Evolutionary conservation across 108 stramenopile species (phyloP).

Genomic region (Epithemia pelagica): DNA sequence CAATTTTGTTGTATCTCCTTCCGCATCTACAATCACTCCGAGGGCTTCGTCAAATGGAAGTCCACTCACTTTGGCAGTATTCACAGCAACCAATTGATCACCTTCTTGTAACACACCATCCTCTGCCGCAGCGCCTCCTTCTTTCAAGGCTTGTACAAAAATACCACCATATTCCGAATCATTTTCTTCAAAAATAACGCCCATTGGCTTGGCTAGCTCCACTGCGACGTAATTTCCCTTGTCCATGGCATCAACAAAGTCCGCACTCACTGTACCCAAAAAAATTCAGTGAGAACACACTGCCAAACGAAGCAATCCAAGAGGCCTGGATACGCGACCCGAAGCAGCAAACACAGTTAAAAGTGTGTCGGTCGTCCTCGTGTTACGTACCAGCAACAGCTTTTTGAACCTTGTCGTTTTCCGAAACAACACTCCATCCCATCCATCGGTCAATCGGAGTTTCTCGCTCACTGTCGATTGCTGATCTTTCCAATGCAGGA

Average conservation of each 20-base stretch:
- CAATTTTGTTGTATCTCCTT: slow-evolving; percentile 43
- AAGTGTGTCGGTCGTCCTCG: too few species aligned
- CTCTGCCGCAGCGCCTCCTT: slow-evolving; percentile 56
- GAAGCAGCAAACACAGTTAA: slow-evolving; percentile 1
- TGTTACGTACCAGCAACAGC: slow-evolving; percentile 19
- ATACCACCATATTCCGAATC: slow-evolving; percentile 78
- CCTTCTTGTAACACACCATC: slow-evolving; percentile 52
- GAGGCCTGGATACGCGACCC: background rate
- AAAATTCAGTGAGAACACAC: too few species aligned
- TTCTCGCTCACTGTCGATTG: slow-evolving; percentile 65
- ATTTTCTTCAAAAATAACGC: slow-evolving; percentile 89
- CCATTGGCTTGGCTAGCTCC: slow-evolving; percentile 79
- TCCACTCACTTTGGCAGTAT: slow-evolving; percentile 55
- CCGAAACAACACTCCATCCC: slow-evolving; percentile 76
- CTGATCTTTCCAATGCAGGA: slow-evolving; percentile 50
- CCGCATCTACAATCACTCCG: slow-evolving; percentile 65
- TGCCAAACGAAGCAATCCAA: background rate
- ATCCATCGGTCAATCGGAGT: slow-evolving; percentile 91
- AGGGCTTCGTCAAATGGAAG: slow-evolving; percentile 76
- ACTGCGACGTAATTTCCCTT: slow-evolving; percentile 64
- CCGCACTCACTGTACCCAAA: slow-evolving; percentile 1
- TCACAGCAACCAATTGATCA: slow-evolving; percentile 80
- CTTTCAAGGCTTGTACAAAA: slow-evolving; percentile 69
- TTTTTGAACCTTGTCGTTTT: slow-evolving; percentile 17
- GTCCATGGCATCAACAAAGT: slow-evolving; percentile 86